These are phyloP conservation scores for Talaromyces sp. DNA, from an alignment of 2,329 filamentous ascomycete species.

Conservation along the genomic window DNA sequence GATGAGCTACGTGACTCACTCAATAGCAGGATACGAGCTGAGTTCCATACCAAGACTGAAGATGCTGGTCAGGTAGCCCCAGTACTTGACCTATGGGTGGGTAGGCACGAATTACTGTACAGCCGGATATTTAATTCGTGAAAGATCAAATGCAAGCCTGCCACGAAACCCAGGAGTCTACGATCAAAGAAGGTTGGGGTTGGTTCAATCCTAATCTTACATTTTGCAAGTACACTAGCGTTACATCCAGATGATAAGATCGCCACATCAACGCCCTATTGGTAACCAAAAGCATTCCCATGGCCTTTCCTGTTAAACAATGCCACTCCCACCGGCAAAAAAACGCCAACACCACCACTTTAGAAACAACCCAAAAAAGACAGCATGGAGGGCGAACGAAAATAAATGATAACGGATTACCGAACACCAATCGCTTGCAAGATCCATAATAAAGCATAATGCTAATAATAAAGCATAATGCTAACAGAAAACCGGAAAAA, in stretches of 20 bases:
- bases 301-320: background rate
- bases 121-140: constrained; percentile 63
- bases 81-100: constrained; percentile 58
- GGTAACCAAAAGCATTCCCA: constrained; percentile 3
- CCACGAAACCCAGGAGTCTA: background rate
- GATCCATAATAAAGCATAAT: constrained; percentile 2
- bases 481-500: constrained; percentile 4
- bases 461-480: constrained; percentile 6
- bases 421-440: constrained; percentile 8
- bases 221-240: constrained; percentile 4
- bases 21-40: constrained; percentile 40
- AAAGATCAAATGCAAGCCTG: constrained; percentile 14
- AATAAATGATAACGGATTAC: background rate
- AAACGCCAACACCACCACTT: background rate
- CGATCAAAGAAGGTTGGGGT: background rate
- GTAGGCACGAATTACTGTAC: constrained; percentile 60
- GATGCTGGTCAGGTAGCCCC: constrained; percentile 58
- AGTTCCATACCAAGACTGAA: constrained; percentile 44
- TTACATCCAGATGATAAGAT: background rate
- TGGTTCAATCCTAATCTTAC: constrained; percentile 4
- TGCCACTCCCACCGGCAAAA: background rate
- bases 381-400: background rate
- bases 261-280: background rate
- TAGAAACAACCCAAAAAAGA: background rate
- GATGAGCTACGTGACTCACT: constrained; percentile 48